Percentiles rank a stretch among this genome's conserved stretches.
Evolutionary conservation across 352 stramenopile genomes (phyloP).

Genomic region (Nothophytophthora sp.): DNA sequence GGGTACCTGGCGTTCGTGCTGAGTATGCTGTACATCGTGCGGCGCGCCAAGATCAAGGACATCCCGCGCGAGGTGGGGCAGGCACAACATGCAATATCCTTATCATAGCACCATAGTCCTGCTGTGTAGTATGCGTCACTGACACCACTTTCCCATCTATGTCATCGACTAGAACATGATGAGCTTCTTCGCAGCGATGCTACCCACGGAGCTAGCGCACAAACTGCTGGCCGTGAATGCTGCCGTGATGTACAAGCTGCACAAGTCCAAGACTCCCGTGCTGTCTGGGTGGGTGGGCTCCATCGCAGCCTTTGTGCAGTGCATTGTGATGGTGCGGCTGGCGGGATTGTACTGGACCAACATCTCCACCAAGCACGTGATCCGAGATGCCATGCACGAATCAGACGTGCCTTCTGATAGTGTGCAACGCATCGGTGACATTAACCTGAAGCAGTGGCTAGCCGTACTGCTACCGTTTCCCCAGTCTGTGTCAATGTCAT

Average conservation of each 20-base stretch:
- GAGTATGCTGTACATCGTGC: slow-evolving; percentile 42
- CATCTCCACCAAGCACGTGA: slow-evolving; percentile 37
- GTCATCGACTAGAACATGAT: slow-evolving; percentile 60
- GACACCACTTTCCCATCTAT: too few species aligned
- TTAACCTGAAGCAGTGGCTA: slow-evolving; percentile 54
- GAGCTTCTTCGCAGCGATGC: slow-evolving; percentile 55
- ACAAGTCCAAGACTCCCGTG: slow-evolving; percentile 40
- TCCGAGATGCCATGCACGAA: slow-evolving; percentile 40
- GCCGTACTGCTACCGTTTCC: slow-evolving; percentile 61
- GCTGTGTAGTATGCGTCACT: too few species aligned
- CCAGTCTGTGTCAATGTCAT: slow-evolving; percentile 44
- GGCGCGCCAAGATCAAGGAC: slow-evolving; percentile 45
- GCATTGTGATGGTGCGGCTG: slow-evolving; percentile 48
- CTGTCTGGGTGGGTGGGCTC: slow-evolving; percentile 52
- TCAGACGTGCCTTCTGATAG: slow-evolving; percentile 32
- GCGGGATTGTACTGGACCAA: slow-evolving; percentile 46
- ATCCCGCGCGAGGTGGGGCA: slow-evolving; percentile 37
- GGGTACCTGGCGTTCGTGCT: slow-evolving; percentile 40
- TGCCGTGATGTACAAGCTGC: slow-evolving; percentile 42
- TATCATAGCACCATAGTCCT: too few species aligned
- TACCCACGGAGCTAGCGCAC: slow-evolving; percentile 66
- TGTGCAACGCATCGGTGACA: slow-evolving; percentile 41
- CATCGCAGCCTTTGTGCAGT: slow-evolving; percentile 45
- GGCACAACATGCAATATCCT: too few species aligned
- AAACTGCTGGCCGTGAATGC: slow-evolving; percentile 53